Evolutionary conservation across 768 basidiomycete species (phyloP).

Genomic region (Pisolithus orientalis): DNA sequence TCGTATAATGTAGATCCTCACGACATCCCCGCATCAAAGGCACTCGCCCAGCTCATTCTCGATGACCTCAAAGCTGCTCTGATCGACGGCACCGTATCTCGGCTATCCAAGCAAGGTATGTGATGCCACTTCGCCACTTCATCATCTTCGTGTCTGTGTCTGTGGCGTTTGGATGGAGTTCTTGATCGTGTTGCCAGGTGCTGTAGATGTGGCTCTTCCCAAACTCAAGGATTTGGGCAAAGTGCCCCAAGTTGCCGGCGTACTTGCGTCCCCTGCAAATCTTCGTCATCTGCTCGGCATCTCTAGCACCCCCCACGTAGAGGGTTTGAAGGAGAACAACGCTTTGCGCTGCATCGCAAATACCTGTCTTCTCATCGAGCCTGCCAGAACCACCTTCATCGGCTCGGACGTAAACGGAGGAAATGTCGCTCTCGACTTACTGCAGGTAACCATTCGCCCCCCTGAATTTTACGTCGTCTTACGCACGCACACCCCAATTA

Average conservation of each 20-base stretch:
- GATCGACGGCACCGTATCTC: slow-evolving; percentile 35
- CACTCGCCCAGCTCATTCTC: slow-evolving; percentile 54
- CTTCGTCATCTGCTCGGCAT: slow-evolving; percentile 50
- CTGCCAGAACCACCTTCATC: slow-evolving; percentile 52
- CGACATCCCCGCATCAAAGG: slow-evolving; percentile 40
- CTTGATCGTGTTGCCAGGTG: neutral
- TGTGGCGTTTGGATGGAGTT: slow-evolving; percentile 1
- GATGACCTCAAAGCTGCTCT: slow-evolving; percentile 45
- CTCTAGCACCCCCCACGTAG: slow-evolving; percentile 38
- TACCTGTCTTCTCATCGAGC: slow-evolving; percentile 62
- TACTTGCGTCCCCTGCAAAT: slow-evolving; percentile 50
- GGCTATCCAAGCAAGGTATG: slow-evolving; percentile 53
- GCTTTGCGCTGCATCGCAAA: slow-evolving; percentile 77
- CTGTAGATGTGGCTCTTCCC: slow-evolving; percentile 61
- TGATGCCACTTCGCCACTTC: neutral
- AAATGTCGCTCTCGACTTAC: slow-evolving; percentile 43
- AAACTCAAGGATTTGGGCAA: slow-evolving; percentile 73
- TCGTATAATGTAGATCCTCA: slow-evolving; percentile 26
- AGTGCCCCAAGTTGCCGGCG: slow-evolving; percentile 58
- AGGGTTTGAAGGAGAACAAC: slow-evolving; percentile 56
- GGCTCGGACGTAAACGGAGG: slow-evolving; percentile 59
- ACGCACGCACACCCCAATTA: slow-evolving; percentile 20
- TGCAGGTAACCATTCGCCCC: slow-evolving; percentile 41
- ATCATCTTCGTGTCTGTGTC: too few species aligned
- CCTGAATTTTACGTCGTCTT: slow-evolving; percentile 1